phyloP scores from a whole-genome alignment of 2,329 filamentous ascomycete genomes.

The Colletotrichum sp. region DNA sequence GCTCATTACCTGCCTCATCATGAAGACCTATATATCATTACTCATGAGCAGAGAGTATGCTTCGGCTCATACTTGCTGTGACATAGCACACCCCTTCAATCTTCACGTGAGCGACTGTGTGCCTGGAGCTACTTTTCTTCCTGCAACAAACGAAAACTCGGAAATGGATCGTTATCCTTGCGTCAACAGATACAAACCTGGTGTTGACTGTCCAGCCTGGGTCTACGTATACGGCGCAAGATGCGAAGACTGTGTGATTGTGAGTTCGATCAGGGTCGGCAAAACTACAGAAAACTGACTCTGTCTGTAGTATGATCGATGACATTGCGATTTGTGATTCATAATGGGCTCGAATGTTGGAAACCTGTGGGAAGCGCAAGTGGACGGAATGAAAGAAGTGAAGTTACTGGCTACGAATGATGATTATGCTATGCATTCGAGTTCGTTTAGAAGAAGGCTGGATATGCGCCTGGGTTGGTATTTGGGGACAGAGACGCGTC shows the following conservation, averaged over 20 bases:
- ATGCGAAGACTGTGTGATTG: not conserved
- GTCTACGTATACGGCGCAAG: not conserved
- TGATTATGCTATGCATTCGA: no score
- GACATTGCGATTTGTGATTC: not conserved
- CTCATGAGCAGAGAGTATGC: not conserved
- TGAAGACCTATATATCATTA: not conserved
- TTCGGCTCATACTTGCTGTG: accelerated
- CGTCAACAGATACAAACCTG: not conserved
- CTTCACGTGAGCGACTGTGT: accelerated
- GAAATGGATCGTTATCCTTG: not conserved
- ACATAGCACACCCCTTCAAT: accelerated
- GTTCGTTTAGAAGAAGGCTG: no score
- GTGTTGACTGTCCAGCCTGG: not conserved
- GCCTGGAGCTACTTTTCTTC: not conserved
- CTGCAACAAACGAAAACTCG: not conserved
- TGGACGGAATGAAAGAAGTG: not conserved
- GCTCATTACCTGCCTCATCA: not conserved
- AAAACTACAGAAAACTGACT: not conserved
- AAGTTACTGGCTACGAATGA: no score
- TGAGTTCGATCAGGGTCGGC: not conserved
- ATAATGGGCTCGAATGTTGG: not conserved
- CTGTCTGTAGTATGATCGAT: not conserved
- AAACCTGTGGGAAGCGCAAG: not conserved
- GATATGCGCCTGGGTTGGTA: no score
- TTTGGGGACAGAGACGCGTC: no score